Conservation (phyloP, 2,329 filamentous ascomycete species). For the Aspergillus carbonarius region DNA sequence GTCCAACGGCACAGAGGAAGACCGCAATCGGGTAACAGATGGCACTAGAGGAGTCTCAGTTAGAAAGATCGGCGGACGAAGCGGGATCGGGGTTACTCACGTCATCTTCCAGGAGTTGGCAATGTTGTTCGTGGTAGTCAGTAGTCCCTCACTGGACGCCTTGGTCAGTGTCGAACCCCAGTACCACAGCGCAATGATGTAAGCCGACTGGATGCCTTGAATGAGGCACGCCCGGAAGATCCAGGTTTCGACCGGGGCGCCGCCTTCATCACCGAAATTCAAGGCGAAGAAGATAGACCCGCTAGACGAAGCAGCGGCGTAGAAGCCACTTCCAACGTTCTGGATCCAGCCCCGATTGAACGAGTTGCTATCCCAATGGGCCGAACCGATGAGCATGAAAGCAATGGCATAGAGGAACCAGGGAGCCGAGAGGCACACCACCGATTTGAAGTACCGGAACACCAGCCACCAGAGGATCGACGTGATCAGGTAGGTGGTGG, state of each 20-base stretch:
- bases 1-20: slow-evolving; percentile 56
- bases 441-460: slow-evolving; percentile 57
- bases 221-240: slow-evolving; percentile 65
- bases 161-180: slow-evolving; percentile 59
- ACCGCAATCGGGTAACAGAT: slow-evolving; percentile 58
- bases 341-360: slow-evolving; percentile 53
- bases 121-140: slow-evolving; percentile 33
- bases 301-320: slow-evolving; percentile 60
- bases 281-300: slow-evolving; percentile 65
- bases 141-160: slow-evolving; percentile 42
- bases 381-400: slow-evolving; percentile 61
- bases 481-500: slow-evolving; percentile 57
- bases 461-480: slow-evolving; percentile 62
- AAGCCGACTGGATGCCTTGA: slow-evolving; percentile 65
- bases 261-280: slow-evolving; percentile 65
- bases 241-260: slow-evolving; percentile 62
- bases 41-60: slow-evolving; percentile 33
- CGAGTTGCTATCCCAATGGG: slow-evolving; percentile 49
- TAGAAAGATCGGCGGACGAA: slow-evolving; percentile 4
- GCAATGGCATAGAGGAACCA: slow-evolving; percentile 63
- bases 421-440: slow-evolving; percentile 57
- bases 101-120: slow-evolving; percentile 46
- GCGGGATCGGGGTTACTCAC: slow-evolving; percentile 13
- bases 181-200: slow-evolving; percentile 64
- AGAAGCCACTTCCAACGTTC: slow-evolving; percentile 60